A percentile compares a stretch with the other conserved stretches of the same genome.
Evolutionary conservation across 225 moss, liverwort and hornwort genomes (phyloP).

Genomic region (Sphagnum contortum): DNA sequence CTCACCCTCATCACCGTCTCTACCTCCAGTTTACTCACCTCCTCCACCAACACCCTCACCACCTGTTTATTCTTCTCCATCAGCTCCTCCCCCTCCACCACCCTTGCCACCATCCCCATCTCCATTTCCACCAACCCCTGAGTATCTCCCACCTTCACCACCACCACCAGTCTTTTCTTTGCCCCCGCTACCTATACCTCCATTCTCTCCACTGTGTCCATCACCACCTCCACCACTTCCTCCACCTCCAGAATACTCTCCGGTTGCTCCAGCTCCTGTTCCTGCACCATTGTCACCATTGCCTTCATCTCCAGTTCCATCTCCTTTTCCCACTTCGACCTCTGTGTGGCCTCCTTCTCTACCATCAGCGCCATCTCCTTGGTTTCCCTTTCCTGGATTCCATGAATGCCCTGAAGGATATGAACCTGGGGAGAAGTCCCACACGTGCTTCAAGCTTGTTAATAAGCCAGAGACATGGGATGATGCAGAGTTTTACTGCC

Average conservation of each 20-base stretch:
- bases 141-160: neutral
- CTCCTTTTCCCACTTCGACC: slow-evolving; percentile 7
- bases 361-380: neutral
- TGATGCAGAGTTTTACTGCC: slow-evolving; percentile 32
- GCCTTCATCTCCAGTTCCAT: neutral
- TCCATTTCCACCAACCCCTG: neutral
- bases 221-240: neutral
- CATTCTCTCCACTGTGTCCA: neutral
- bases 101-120: slow-evolving; percentile 8
- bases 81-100: slow-evolving; percentile 1
- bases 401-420: slow-evolving; percentile 17
- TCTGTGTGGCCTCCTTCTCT: slow-evolving; percentile 7
- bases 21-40: no score
- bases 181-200: neutral
- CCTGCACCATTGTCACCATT: neutral
- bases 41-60: neutral
- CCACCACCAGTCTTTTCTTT: neutral
- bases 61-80: neutral
- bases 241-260: neutral
- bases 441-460: slow-evolving; percentile 29
- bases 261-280: neutral
- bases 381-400: slow-evolving; percentile 6
- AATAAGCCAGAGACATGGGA: slow-evolving; percentile 22
- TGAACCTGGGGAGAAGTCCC: slow-evolving; percentile 13
- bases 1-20: no score